A percentile compares a stretch with the other conserved stretches of the same genome.
Evolutionary conservation across 2,329 filamentous ascomycete genomes (phyloP).

Genomic region (Trichoderma breve): DNA sequence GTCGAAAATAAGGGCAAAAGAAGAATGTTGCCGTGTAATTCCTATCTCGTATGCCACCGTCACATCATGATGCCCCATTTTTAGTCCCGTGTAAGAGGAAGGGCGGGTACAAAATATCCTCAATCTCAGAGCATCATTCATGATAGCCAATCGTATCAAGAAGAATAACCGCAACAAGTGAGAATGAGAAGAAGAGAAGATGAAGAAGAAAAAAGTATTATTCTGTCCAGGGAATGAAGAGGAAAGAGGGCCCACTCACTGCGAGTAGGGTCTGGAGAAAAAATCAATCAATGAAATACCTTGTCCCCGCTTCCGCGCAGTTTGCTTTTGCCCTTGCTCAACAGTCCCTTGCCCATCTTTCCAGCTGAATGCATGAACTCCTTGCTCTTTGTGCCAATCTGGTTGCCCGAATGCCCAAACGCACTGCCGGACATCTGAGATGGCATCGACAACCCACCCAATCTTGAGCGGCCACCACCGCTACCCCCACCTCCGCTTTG

Average conservation of each 20-base stretch:
- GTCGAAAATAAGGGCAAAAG: constrained; percentile 22
- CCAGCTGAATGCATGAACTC: constrained; percentile 84
- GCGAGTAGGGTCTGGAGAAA: constrained; percentile 29
- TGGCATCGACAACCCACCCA: constrained; percentile 36
- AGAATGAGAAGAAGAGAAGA: constrained; percentile 22
- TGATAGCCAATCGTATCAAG: constrained; percentile 10
- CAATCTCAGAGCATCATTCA: constrained; percentile 28
- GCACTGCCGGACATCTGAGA: constrained; percentile 43
- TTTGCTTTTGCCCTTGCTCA: constrained; percentile 87
- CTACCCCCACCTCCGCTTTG: constrained; percentile 27
- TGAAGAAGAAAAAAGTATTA: constrained; percentile 23
- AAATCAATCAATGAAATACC: constrained; percentile 70
- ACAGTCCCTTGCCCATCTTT: constrained; percentile 84
- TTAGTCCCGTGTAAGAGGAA: constrained; percentile 30
- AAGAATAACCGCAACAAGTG: constrained; percentile 19
- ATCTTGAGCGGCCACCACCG: constrained; percentile 33
- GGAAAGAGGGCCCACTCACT: constrained; percentile 24
- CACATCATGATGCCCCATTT: constrained; percentile 35
- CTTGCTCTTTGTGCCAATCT: constrained; percentile 81
- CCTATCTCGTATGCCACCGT: constrained; percentile 41
- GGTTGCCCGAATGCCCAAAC: constrained; percentile 55
- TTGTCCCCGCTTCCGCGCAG: constrained; percentile 74
- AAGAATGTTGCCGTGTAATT: constrained; percentile 39
- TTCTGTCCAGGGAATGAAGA: constrained; percentile 28
- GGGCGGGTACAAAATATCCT: constrained; percentile 24